Percentiles rank a stretch among this genome's conserved stretches.
Conservation (phyloP, 2,329 filamentous ascomycete species). For the Aspergillus sp. region DNA sequence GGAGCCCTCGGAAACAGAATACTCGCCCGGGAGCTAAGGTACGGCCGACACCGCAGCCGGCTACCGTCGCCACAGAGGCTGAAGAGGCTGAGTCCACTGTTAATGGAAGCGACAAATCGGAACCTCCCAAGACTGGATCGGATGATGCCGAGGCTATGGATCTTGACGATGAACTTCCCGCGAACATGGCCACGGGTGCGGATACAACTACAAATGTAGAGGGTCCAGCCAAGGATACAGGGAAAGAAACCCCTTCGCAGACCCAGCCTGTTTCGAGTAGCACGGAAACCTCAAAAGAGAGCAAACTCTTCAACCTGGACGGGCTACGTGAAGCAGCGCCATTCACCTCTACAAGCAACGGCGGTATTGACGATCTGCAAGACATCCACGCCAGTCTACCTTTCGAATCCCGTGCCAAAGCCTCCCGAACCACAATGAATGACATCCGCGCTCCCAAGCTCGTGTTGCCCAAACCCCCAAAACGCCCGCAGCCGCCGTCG, state of each 20-base stretch:
- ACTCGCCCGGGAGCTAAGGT: constrained; percentile 27
- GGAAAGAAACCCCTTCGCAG: constrained; percentile 14
- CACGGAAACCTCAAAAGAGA: constrained; percentile 9
- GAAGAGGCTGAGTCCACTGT: constrained; percentile 38
- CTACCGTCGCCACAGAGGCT: constrained; percentile 39
- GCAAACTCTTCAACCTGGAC: constrained; percentile 46
- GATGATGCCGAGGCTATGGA: constrained; percentile 46
- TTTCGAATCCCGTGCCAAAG: constrained; percentile 55
- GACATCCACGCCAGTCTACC: constrained; percentile 57
- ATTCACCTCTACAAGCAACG: constrained; percentile 45
- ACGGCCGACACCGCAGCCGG: constrained; percentile 31
- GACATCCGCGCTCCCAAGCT: constrained; percentile 40
- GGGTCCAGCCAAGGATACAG: constrained; percentile 3
- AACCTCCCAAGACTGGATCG: constrained; percentile 12
- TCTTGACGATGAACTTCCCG: constrained; percentile 41
- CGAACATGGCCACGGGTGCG: constrained; percentile 8
- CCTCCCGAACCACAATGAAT: constrained; percentile 42
- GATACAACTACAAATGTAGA: background rate
- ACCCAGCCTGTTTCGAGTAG: constrained; percentile 12
- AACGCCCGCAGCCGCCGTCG: constrained; percentile 44
- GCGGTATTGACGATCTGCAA: constrained; percentile 53
- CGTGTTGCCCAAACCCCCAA: constrained; percentile 53
- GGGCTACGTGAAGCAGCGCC: constrained; percentile 52
- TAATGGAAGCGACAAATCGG: constrained; percentile 19
- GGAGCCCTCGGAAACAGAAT: constrained; percentile 36